phyloP scores from a whole-genome alignment of 768 basidiomycete genomes.

The Strobilomyces confusus region DNA sequence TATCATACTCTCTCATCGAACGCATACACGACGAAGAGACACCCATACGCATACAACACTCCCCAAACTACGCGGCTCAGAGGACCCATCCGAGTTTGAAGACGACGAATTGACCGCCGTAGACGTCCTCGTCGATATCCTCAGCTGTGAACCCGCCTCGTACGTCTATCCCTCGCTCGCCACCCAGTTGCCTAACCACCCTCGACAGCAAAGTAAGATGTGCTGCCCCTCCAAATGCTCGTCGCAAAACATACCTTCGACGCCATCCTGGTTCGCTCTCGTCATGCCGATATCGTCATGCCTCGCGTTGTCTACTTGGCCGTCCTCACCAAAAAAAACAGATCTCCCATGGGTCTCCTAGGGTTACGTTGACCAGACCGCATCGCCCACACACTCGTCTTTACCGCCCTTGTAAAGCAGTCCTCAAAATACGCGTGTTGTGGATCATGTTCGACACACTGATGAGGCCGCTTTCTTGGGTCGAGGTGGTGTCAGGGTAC shows the following conservation, averaged over 20 bases:
- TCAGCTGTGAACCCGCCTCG: slow-evolving; percentile 73
- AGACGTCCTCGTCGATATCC: slow-evolving; percentile 57
- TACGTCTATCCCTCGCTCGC: too few relatives aligned
- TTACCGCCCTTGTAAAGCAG: too few relatives aligned
- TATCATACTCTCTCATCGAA: too few relatives aligned
- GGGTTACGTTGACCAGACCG: too few relatives aligned
- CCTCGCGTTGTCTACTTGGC: slow-evolving; percentile 77
- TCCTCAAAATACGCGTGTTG: slow-evolving; percentile 54
- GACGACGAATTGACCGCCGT: slow-evolving; percentile 42
- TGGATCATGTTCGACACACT: slow-evolving; percentile 60
- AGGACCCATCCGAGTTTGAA: slow-evolving; percentile 56
- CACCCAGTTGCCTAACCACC: not conserved
- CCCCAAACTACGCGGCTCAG: slow-evolving; percentile 68
- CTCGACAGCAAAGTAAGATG: slow-evolving; percentile 80
- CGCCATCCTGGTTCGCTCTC: slow-evolving; percentile 65
- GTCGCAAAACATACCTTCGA: slow-evolving; percentile 53
- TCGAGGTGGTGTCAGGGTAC: too few relatives aligned
- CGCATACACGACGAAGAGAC: too few relatives aligned
- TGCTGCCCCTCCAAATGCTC: slow-evolving; percentile 69
- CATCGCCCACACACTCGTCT: too few relatives aligned
- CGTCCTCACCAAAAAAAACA: too few relatives aligned
- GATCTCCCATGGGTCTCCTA: too few relatives aligned
- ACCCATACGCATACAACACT: too few relatives aligned
- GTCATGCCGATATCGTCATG: too few relatives aligned
- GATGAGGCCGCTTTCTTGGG: too few relatives aligned